Base-by-base conservation (phyloP, 2,329 filamentous ascomycete species). In the Clonostachys byssicola region DNA sequence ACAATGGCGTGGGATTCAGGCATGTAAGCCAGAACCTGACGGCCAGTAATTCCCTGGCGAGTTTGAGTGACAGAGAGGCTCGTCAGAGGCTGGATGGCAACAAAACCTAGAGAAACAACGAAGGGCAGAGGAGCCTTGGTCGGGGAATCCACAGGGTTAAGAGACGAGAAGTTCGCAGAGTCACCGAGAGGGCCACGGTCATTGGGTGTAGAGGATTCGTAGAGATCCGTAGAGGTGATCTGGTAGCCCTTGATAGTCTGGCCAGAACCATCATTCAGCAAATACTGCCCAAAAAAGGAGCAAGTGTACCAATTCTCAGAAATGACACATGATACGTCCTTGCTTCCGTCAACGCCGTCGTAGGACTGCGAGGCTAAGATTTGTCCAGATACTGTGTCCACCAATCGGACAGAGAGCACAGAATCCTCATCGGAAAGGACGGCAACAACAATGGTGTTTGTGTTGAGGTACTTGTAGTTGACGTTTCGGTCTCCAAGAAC, bases 291-390 rank as follows among this genome's bases (percentile, higher is more conserved):
- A 57, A 80, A 86, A 65, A 92, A 88, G 8, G 89, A 87, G 71
- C 95, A 97, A 7, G 85, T 79, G 60, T 95, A 92, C 91, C 92
- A 97, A 68, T 99, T 97, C 73, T 99, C 94, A 1, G 91, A 88
- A 45, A 96, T 75, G 23, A 83, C 80, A 40, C 91, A 90, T 18
- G 87, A 75, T 50, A 96, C 86, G 0, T 85, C 78, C 60, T 91
- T 86, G 43, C 69, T 73, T 2, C 80, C 74, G 60, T 97, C 92
- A 34, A 96, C 83, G 5, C 86, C 86, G 6, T 77, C 67, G 60
- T 96, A 85, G 0, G 75, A 80, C 42, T 81, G 77, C 2, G 88
- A 83, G 53, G 89, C 77, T 3, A 99, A 75, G 17, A 96, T 68
- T 51, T 88, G 80, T 23, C 94, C 94, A 12, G 92, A 95, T 7